phyloP scores from a whole-genome alignment of 2,329 filamentous ascomycete genomes.

The Fusarium camptoceras region DNA sequence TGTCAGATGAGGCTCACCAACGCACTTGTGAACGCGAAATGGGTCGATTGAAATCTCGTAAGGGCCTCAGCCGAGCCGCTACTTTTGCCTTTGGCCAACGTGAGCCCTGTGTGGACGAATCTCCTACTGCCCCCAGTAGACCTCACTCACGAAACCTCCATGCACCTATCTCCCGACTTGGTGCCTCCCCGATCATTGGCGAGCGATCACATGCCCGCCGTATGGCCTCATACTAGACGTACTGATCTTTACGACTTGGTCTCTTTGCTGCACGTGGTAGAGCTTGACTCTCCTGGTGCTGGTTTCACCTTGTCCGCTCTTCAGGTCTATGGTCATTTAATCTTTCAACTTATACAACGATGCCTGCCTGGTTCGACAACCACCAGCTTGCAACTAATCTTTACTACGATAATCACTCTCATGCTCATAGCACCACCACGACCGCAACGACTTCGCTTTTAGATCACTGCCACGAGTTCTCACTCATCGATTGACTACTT shows the following conservation, averaged over 20 bases:
- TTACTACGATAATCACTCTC: conserved; percentile 32
- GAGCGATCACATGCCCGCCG: conserved; percentile 68
- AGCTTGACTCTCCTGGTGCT: conserved; percentile 43
- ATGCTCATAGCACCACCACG: conserved; percentile 46
- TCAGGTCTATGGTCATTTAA: conserved; percentile 38
- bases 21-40: conserved; percentile 94
- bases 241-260: conserved; percentile 38
- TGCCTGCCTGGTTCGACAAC: conserved; percentile 18
- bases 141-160: conserved; percentile 51
- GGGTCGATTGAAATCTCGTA: conserved; percentile 89
- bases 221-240: conserved; percentile 71
- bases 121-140: conserved; percentile 67
- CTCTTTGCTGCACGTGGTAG: conserved; percentile 45
- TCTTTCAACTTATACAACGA: conserved; percentile 26
- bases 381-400: conserved; percentile 27
- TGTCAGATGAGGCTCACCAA: conserved; percentile 92
- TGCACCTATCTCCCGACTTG: conserved; percentile 58
- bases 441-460: conserved; percentile 48
- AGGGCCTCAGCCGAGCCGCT: conserved; percentile 86
- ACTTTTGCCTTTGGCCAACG: conserved; percentile 95
- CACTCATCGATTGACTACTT: conserved; percentile 35
- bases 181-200: conserved; percentile 58
- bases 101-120: conserved; percentile 65
- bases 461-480: conserved; percentile 43
- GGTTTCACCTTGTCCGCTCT: conserved; percentile 44